Base-by-base conservation (phyloP, 2,329 filamentous ascomycete genomes). In the Coniella lustricola region DNA sequence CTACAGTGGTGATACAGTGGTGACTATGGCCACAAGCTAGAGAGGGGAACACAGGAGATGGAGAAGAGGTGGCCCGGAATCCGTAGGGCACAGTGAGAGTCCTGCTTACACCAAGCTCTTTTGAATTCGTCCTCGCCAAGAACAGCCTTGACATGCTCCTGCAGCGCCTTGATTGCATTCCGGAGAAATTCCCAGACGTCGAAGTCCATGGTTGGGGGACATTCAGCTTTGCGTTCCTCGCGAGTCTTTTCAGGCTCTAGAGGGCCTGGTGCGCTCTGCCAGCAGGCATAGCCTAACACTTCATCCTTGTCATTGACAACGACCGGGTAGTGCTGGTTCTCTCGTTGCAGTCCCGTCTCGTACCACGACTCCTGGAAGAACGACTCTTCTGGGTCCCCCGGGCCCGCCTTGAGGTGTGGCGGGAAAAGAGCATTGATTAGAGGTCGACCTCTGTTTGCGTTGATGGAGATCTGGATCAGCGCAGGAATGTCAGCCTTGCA, bases 371-470 rank as follows among this genome's bases (percentile, higher is more conserved):
- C 8, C 1, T 22, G 20, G 4, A 40, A 50, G 2, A 22, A 16
- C 18, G 44, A 5, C 29, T 47, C 39, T 18, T 42, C 41, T 13
- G n/a, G 7, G n/a, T 45, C 22, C 13, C 20, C 40, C 1, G 44
- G 20, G 12, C 42, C 29, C 3, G 34, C 10, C 1, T 31, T 44
- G 5, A 50, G 40, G 35, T 16, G 39, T 16, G 44, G 18, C 1
- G 51, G 51, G 44, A 53, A 53, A 4, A 53, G 40, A 7, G 51
- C 44, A 3, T 46, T 40, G 31, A 20, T 50, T 13, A 48, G 29
- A 4, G 33, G 35, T n/a, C 44, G 50, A 4, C 44, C 50, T 13
- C 25, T 34, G 44, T 47, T 44, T 7, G 50, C 44, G 16, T 10
- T 45, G 16, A 34, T 2, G 7, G 31, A 18, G 12, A 53, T 14